Percentiles rank a stretch among this genome's conserved stretches.
These are phyloP conservation scores for Cutaneotrichosporon daszewskae DNA, from an alignment of 1,284 basidiomycete species.

Conservation along the genomic window DNA sequence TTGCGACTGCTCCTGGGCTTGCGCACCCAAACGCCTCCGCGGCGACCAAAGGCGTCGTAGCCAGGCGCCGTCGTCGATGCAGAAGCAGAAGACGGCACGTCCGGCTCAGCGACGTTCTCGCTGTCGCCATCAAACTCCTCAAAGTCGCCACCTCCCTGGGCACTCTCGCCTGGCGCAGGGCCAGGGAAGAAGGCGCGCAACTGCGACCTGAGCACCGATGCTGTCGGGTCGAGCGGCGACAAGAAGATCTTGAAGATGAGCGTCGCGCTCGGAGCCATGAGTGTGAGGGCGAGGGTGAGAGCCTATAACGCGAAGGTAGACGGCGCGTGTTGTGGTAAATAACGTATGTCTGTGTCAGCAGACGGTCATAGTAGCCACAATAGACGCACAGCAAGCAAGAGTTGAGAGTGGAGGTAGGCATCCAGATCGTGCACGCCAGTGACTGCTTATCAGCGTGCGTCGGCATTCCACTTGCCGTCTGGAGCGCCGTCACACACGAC, in stretches of 20 bases:
- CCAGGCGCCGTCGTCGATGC: slow-evolving; percentile 12
- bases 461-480: slow-evolving; percentile 45
- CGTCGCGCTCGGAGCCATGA: slow-evolving; percentile 52
- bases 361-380: background rate
- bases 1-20: slow-evolving; percentile 47
- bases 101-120: slow-evolving; percentile 23
- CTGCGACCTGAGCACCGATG: slow-evolving; percentile 50
- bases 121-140: slow-evolving; percentile 19
- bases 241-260: slow-evolving; percentile 58
- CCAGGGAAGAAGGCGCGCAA: slow-evolving; percentile 50
- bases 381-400: slow-evolving; percentile 51
- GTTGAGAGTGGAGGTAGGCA: slow-evolving; percentile 55
- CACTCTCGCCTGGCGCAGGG: slow-evolving; percentile 15
- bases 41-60: slow-evolving; percentile 32
- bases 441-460: slow-evolving; percentile 44
- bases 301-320: too few relatives aligned
- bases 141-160: slow-evolving; percentile 3
- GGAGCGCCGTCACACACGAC: slow-evolving; percentile 58
- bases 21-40: slow-evolving; percentile 47
- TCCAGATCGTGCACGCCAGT: slow-evolving; percentile 57
- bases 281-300: slow-evolving; percentile 52
- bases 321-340: too few relatives aligned
- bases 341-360: background rate
- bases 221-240: slow-evolving; percentile 47
- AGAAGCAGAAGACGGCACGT: background rate